Percentiles rank a stretch among this genome's conserved stretches.
phyloP scores from a whole-genome alignment of 2,329 filamentous ascomycete species.

The Fusarium decemcellulare region DNA sequence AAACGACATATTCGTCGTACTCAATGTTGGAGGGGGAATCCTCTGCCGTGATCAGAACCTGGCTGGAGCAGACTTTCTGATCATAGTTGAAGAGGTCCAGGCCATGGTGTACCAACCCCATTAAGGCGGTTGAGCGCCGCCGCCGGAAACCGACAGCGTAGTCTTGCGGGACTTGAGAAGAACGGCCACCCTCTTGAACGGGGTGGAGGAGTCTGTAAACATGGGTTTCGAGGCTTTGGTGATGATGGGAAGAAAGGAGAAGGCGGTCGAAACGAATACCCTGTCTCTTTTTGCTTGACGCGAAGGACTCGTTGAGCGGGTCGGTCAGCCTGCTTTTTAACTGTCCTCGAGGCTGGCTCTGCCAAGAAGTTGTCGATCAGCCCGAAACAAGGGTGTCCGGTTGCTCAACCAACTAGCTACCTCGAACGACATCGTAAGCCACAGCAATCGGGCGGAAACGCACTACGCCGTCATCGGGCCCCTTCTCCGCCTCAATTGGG shows the following conservation, averaged over 20 bases:
- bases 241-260: conserved; percentile 3
- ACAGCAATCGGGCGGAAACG: conserved; percentile 6
- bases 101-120: conserved; percentile 46
- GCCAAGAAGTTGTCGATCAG: conserved; percentile 30
- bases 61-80: conserved; percentile 50
- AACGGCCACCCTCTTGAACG: conserved; percentile 42
- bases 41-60: conserved; percentile 51
- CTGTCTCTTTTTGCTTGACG: neutral
- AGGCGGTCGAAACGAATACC: neutral
- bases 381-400: conserved; percentile 32
- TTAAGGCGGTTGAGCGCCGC: conserved; percentile 44
- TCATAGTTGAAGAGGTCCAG: conserved; percentile 57
- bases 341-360: conserved; percentile 21
- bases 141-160: conserved; percentile 42
- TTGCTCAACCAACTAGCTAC: neutral
- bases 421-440: neutral
- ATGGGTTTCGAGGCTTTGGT: conserved; percentile 27
- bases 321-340: conserved; percentile 32
- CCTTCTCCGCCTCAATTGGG: conserved; percentile 5
- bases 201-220: conserved; percentile 41
- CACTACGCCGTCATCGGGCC: conserved; percentile 12
- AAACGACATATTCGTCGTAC: conserved; percentile 57
- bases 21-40: conserved; percentile 51
- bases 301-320: conserved; percentile 16
- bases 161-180: conserved; percentile 42